These are phyloP conservation scores for Fusarium sp. DNA, from an alignment of 2,329 filamentous ascomycete genomes.

Conservation along the genomic window DNA sequence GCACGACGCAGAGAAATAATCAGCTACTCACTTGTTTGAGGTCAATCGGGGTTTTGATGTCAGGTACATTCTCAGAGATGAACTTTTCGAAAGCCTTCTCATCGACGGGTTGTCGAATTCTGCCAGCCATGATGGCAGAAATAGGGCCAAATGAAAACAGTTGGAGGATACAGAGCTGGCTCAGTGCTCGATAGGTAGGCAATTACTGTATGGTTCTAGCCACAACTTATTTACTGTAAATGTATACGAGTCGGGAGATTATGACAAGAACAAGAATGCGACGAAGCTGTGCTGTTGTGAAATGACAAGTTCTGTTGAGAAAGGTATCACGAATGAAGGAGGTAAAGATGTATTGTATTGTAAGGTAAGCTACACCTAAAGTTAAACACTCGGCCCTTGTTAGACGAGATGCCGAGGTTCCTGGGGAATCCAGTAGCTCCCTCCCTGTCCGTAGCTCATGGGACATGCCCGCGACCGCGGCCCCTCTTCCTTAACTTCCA, in stretches of 20 bases:
- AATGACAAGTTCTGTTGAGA: conserved; percentile 1
- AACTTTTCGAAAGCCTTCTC: conserved; percentile 82
- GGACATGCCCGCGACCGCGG: neutral
- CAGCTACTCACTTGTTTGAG: conserved; percentile 80
- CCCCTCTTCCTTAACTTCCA: conserved; percentile 38
- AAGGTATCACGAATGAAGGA: conserved; percentile 10
- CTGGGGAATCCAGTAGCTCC: conserved; percentile 13
- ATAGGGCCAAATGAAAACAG: neutral
- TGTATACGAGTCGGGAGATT: neutral
- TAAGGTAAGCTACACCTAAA: conserved; percentile 3
- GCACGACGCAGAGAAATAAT: neutral
- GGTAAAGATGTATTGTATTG: neutral
- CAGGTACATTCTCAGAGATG: conserved; percentile 80
- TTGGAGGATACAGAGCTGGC: neutral
- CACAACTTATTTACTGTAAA: neutral
- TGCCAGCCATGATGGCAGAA: conserved; percentile 75
- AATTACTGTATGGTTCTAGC: neutral
- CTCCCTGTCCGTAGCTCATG: neutral
- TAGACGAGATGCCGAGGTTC: conserved; percentile 42
- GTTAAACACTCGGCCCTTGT: conserved; percentile 20
- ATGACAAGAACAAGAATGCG: neutral
- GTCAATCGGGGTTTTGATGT: conserved; percentile 83
- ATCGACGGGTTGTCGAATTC: conserved; percentile 91
- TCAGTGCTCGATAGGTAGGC: neutral
- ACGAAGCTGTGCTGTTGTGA: neutral